Conservation (phyloP, 2,329 filamentous ascomycete genomes). For the Colletotrichum karsti region DNA sequence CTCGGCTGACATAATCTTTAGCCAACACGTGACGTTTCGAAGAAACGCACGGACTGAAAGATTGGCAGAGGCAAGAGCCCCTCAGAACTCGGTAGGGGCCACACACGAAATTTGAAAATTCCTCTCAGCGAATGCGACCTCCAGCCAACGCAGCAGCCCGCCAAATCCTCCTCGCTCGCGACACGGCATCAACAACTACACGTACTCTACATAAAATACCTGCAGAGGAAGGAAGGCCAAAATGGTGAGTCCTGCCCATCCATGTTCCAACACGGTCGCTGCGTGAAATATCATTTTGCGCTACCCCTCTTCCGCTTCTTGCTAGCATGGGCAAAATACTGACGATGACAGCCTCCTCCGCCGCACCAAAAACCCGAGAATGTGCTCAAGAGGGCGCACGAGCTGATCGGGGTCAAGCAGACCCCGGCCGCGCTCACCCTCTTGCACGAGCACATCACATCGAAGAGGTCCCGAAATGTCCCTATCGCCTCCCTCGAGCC, state of each 20-base stretch:
- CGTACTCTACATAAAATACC: no score
- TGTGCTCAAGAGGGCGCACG: conserved; percentile 97
- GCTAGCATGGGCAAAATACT: no score
- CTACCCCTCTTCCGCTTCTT: conserved; percentile 30
- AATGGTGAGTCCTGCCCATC: conserved; percentile 33
- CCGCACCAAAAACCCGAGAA: conserved; percentile 98
- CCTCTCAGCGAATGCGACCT: conserved; percentile 36
- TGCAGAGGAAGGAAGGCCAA: conserved; percentile 59
- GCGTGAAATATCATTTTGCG: conserved; percentile 11
- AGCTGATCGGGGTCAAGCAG: conserved; percentile 98
- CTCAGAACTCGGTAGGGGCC: conserved; percentile 52
- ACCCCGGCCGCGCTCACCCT: conserved; percentile 89
- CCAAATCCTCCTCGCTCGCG: conserved; percentile 45
- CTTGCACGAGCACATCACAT: conserved; percentile 99
- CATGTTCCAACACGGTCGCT: neutral
- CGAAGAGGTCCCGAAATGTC: conserved; percentile 96
- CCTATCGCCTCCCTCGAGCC: conserved; percentile 96
- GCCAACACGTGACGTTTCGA: conserved; percentile 44
- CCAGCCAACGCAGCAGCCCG: conserved; percentile 44
- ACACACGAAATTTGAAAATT: conserved; percentile 58
- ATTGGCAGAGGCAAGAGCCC: conserved; percentile 42
- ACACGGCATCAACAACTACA: no score
- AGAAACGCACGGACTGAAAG: conserved; percentile 26
- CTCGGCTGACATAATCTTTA: neutral
- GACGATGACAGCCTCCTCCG: conserved; percentile 80